Percentiles rank a stretch among this genome's conserved stretches.
Evolutionary conservation across 257 asterid species (phyloP).

Genomic region (Eucommia ulmoides): DNA sequence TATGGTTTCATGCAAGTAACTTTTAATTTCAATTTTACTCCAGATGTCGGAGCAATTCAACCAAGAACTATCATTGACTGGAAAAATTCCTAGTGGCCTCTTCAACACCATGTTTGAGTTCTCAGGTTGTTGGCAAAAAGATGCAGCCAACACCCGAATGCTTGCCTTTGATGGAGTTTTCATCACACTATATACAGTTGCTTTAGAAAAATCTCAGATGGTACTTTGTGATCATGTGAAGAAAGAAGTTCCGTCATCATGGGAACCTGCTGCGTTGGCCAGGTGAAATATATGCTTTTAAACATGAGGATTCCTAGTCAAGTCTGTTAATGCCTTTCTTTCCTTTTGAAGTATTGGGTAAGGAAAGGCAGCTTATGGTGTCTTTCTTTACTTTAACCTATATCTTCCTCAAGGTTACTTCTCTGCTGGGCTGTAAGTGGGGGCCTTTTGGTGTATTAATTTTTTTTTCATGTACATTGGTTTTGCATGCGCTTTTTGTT

Average conservation of each 20-base stretch:
- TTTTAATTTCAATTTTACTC: background rate
- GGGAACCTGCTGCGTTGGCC: conserved; percentile 95
- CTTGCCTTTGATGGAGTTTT: conserved; percentile 94
- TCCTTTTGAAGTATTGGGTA: no score
- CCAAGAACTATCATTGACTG: conserved; percentile 78
- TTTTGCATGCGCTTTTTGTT: no score
- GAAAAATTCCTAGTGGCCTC: conserved; percentile 91
- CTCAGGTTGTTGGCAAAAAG: conserved; percentile 96
- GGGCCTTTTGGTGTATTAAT: no score
- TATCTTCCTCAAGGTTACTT: no score
- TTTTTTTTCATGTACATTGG: no score
- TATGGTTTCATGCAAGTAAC: background rate
- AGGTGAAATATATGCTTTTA: conserved; percentile 41
- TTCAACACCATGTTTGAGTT: conserved; percentile 95
- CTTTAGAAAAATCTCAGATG: conserved; percentile 90
- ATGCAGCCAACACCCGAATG: conserved; percentile 71
- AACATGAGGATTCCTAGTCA: no score
- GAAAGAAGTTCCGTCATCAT: conserved; percentile 82
- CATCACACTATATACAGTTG: conserved; percentile 74
- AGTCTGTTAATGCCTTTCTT: no score
- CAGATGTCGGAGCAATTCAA: conserved; percentile 98
- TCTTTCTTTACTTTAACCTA: no score
- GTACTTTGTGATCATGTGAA: conserved; percentile 73
- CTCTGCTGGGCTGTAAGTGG: no score
- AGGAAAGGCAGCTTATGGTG: no score